Conservation (phyloP, 2,329 filamentous ascomycete genomes). For the Neophaeococcomyces mojaviensis region DNA sequence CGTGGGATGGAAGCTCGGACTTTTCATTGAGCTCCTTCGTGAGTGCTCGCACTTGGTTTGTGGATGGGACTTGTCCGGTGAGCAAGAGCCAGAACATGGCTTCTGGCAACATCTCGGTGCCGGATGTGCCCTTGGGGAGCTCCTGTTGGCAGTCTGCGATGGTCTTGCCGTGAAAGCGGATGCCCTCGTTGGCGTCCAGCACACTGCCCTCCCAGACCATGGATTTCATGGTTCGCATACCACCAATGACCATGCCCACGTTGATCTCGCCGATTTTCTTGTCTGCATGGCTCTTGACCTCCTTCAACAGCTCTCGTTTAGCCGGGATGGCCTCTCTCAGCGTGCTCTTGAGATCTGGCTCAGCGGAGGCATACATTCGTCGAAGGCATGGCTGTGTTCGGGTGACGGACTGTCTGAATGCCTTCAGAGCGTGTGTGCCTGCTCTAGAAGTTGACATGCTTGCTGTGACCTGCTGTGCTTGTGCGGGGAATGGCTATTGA, state of each 20-base stretch:
- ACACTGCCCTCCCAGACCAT: constrained; percentile 99
- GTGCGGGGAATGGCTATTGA: neutral
- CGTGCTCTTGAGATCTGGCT: constrained; percentile 83
- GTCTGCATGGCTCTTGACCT: constrained; percentile 76
- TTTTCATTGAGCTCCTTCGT: constrained; percentile 83
- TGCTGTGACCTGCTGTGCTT: neutral
- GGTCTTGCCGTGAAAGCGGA: constrained; percentile 93
- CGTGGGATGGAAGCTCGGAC: constrained; percentile 71
- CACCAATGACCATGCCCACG: constrained; percentile 86
- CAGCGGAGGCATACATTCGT: constrained; percentile 65
- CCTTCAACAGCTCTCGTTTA: constrained; percentile 87
- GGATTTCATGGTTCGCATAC: constrained; percentile 94
- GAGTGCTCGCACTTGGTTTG: constrained; percentile 70
- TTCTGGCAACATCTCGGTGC: constrained; percentile 96
- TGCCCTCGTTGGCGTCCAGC: constrained; percentile 91
- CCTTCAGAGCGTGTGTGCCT: constrained; percentile 18
- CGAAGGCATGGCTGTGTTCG: constrained; percentile 14
- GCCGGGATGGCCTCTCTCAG: constrained; percentile 78
- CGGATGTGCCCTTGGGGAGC: constrained; percentile 83
- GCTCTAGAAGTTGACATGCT: constrained; percentile 16
- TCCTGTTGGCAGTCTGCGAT: constrained; percentile 96
- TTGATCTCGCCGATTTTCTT: constrained; percentile 88
- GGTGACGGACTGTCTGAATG: constrained; percentile 12
- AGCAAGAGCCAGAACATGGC: constrained; percentile 99
- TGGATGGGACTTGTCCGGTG: constrained; percentile 83